These are phyloP conservation scores for Phanerochaete sordida DNA, from an alignment of 768 basidiomycete species.

Conservation along the genomic window DNA sequence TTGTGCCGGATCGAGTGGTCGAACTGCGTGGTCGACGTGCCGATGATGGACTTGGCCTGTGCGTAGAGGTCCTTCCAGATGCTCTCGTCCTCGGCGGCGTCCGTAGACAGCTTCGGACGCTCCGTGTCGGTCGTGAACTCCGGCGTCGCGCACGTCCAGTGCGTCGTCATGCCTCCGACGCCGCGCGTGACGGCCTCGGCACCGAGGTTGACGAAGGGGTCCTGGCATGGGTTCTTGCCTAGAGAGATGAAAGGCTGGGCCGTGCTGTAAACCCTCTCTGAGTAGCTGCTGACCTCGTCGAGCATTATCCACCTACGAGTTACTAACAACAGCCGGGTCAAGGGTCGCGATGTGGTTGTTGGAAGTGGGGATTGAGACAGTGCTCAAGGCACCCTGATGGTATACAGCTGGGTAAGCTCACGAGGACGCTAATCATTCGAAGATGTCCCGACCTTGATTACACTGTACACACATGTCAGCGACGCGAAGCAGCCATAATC, in stretches of 20 bases:
- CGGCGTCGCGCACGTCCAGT: constrained; percentile 24
- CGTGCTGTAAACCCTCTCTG: neutral
- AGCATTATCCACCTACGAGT: neutral
- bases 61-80: constrained; percentile 18
- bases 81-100: neutral
- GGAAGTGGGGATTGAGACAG: constrained; percentile 14
- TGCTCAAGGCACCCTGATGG: constrained; percentile 14
- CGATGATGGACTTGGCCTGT: constrained; percentile 17
- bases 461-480: neutral
- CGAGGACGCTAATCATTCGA: no score
- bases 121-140: constrained; percentile 9
- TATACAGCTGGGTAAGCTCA: neutral
- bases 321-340: constrained; percentile 11
- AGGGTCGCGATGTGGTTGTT: constrained; percentile 10
- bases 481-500: neutral
- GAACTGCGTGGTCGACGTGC: constrained; percentile 16
- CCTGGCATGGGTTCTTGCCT: constrained; percentile 13
- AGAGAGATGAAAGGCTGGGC: neutral
- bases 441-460: constrained; percentile 7
- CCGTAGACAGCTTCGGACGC: constrained; percentile 10
- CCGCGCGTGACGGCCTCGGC: constrained; percentile 22
- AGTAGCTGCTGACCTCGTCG: no score
- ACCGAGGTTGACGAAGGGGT: constrained; percentile 17
- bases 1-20: constrained; percentile 22
- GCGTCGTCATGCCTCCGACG: constrained; percentile 25